Evolutionary conservation across 352 stramenopile species (phyloP).

Genomic region (Globisporangium takayamanum): DNA sequence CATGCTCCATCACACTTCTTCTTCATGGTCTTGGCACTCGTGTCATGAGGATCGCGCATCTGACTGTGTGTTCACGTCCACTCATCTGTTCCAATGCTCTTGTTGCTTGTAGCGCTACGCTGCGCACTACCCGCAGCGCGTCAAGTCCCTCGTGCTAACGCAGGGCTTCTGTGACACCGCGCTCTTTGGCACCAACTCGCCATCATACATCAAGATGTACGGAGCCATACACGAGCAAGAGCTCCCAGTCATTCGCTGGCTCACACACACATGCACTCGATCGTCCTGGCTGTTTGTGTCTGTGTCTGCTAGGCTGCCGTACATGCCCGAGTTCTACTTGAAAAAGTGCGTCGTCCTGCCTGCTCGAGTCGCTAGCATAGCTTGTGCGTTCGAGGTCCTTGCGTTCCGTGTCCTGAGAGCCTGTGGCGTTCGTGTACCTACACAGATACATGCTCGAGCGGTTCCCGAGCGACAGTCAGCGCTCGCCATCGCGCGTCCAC

Average conservation of each 20-base stretch:
- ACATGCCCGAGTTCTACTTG: conserved; percentile 69
- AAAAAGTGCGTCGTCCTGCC: conserved; percentile 34
- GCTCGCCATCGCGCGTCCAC: conserved; percentile 21
- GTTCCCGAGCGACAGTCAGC: conserved; percentile 31
- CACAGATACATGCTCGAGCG: conserved; percentile 46
- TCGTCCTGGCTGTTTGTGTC: neutral
- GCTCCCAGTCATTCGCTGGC: neutral
- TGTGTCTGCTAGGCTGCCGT: conserved; percentile 31
- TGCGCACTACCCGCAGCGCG: conserved; percentile 46
- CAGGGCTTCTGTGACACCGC: conserved; percentile 57
- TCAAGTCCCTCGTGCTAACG: conserved; percentile 55
- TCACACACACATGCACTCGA: neutral
- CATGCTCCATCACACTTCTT: neutral
- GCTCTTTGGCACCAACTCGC: conserved; percentile 33
- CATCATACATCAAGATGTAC: conserved; percentile 48
- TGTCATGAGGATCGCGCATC: neutral
- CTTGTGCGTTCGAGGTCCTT: neutral
- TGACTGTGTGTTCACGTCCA: neutral
- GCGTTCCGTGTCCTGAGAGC: neutral
- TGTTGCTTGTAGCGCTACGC: conserved; percentile 38
- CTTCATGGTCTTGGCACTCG: neutral
- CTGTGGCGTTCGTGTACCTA: neutral
- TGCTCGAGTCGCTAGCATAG: neutral
- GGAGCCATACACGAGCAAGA: neutral
- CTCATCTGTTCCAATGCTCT: neutral